Evolutionary conservation across 257 asterid genomes (phyloP), one percentile per base, ranked within the genome.

Genomic region (Agastache rugosa): DNA sequence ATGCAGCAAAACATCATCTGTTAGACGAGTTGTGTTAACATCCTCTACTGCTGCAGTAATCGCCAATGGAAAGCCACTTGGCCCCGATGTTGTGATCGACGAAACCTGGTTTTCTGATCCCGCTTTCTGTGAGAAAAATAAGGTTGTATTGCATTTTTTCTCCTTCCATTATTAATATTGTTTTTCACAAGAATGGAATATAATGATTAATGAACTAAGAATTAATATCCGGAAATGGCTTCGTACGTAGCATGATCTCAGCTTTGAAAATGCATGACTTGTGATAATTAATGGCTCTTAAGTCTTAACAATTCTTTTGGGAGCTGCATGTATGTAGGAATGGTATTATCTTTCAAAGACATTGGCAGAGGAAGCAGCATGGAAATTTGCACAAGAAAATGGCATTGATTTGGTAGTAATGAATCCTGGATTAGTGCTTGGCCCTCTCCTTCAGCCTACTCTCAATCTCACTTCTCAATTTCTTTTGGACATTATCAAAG

Each of bases 401-500:
- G 63, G 17, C 0, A 58, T 58, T 5, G 63, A 58, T 25, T 25
- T 58, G 63, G 63, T 58, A 58, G 63, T 58, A 12, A 58, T 58
- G 63, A 58, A 58, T 17, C 63, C 63, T 23, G 63, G 37, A 2
- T 4, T 58, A 11, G 63, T 58, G 17, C 31, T 58, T 11, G 63
- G 63, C 39, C 63, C 63, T 11, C 63, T 58, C 17, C 63, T 58
- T 58, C 63, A 91, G 84, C 95, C 95, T 51, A 88, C 90, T 39
- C 90, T 91, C 9, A 91, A 91, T 82, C 83, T 88, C 25, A 91
- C 96, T 68, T 80, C 93, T 72, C 77, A 39, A 60, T 61, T n/a
- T 39, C 1, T 91, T 77, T 71, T 90, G 81, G 82, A 80, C 78
- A 60, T 91, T 74, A 72, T 89, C 31, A 91, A 89, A 74, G 93